phyloP scores from a whole-genome alignment of 1,284 basidiomycete genomes.

The Ganoderma boninense region DNA sequence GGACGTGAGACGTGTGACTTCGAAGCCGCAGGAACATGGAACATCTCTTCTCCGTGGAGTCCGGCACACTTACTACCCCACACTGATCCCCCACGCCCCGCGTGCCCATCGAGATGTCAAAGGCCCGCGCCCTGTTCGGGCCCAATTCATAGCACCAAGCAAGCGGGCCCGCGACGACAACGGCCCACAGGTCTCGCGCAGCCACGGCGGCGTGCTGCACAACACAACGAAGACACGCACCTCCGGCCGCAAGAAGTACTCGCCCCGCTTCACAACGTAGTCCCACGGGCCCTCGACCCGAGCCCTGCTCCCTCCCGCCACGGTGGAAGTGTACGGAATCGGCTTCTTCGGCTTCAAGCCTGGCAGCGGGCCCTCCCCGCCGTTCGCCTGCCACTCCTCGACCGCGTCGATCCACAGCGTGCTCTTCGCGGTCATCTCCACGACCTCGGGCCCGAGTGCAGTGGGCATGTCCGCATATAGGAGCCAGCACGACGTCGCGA shows the following conservation, averaged over 20 bases:
- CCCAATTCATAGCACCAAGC: background rate
- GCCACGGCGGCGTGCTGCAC: background rate
- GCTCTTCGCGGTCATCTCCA: slow-evolving; percentile 47
- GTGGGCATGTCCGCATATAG: slow-evolving; percentile 68
- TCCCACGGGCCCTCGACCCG: slow-evolving; percentile 36
- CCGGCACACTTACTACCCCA: background rate
- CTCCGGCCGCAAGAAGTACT: slow-evolving; percentile 72
- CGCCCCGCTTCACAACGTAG: slow-evolving; percentile 47
- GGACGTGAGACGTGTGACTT: background rate
- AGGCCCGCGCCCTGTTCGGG: background rate
- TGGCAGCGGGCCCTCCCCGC: slow-evolving; percentile 55
- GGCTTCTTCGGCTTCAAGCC: slow-evolving; percentile 56
- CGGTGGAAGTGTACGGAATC: slow-evolving; percentile 28
- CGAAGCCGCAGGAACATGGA: background rate
- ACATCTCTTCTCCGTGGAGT: background rate
- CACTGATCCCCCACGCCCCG: background rate
- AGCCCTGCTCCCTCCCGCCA: slow-evolving; percentile 31
- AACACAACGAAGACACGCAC: slow-evolving; percentile 42
- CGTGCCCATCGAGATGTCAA: background rate
- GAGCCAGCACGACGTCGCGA: slow-evolving; percentile 73
- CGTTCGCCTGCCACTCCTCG: slow-evolving; percentile 55
- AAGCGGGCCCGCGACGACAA: background rate
- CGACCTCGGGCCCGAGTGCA: slow-evolving; percentile 69
- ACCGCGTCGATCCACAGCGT: slow-evolving; percentile 62
- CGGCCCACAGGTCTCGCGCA: background rate